These are phyloP conservation scores for Blastobotrys buckinghamii DNA, from an alignment of 1,139 yeast genomes.

Conservation along the genomic window DNA sequence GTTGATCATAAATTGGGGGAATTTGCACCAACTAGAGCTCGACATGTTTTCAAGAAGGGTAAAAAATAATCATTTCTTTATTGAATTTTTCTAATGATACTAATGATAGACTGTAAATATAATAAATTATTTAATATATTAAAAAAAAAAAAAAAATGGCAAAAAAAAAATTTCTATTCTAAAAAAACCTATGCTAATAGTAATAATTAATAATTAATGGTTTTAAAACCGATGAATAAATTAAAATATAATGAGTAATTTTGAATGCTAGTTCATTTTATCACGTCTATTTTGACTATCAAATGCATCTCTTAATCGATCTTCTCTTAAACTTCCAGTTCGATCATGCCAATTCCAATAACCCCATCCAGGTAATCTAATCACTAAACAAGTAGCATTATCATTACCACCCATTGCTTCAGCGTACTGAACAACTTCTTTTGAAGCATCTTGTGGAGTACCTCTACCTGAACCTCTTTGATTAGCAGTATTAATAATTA, in stretches of 20 bases:
- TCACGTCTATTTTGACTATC: slow-evolving; percentile 21
- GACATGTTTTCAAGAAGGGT: slow-evolving; percentile 69
- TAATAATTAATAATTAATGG: not conserved
- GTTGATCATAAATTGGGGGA: slow-evolving; percentile 96
- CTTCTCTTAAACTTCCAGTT: slow-evolving; percentile 76
- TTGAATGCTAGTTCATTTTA: not conserved
- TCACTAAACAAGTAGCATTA: slow-evolving; percentile 83
- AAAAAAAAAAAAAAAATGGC: not conserved
- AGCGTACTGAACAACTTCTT: slow-evolving; percentile 76
- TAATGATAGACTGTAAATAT: not conserved
- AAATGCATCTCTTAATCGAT: slow-evolving; percentile 51
- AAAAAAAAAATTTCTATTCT: not conserved
- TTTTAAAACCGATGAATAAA: not conserved
- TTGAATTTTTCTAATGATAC: not conserved
- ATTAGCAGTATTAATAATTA: slow-evolving; percentile 67
- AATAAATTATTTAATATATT: not conserved
- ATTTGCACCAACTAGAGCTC: slow-evolving; percentile 88
- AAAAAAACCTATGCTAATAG: not conserved
- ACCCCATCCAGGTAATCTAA: slow-evolving; percentile 88
- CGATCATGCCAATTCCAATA: slow-evolving; percentile 70
- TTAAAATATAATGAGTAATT: not conserved
- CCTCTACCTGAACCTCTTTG: slow-evolving; percentile 63
- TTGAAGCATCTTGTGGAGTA: slow-evolving; percentile 80
- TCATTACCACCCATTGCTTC: slow-evolving; percentile 91
- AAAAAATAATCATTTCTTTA: slow-evolving; percentile 19